Base-by-base conservation (phyloP, 768 basidiomycete genomes). In the Imleria badia region DNA sequence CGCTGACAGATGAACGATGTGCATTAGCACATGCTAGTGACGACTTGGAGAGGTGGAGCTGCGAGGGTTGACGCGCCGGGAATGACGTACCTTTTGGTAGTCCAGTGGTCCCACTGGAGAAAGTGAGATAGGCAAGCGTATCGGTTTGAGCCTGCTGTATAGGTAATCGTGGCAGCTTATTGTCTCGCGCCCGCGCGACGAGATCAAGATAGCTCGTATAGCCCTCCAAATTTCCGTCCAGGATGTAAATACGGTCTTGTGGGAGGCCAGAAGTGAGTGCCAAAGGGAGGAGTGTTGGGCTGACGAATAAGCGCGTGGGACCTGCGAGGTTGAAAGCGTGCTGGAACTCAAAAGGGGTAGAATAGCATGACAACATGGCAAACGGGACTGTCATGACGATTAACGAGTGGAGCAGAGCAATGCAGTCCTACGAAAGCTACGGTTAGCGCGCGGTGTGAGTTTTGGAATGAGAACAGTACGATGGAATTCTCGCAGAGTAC, bases 21-120 rank as follows among this genome's bases (percentile, higher is more conserved):
- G 17, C 8, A 19, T 71, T n/a, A 53, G 50, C 30, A 23, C 26
- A 20, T 33, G 31, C 12, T 12, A 20, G 9, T 17, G n/a, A 6
- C 17, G 14, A 36, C n/a, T 31, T 23, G 6, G 12, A 8, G 20
- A 30, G 42, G n/a, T 17, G 43, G 23, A 3, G 11, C 6, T 33
- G 6, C 13, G 26, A 23, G n/a, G n/a, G n/a, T 26, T 26, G 26
- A 26, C 6, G 26, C 26, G 26, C 26, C 26, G 19, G 9, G 6
- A 3, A 17, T 6, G 8, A 55, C 64, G 10, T 23, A 83, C 87
- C 87, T 79, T 91, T 91, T 0, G 89, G 87, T 5, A 84, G 71
- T 0, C 89, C 89, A 55, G 79, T 89, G 0, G 89, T 91, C 22
- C 89, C 89, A 60, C 89, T 90, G 1, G 89, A 91, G 63, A 88